phyloP scores from a whole-genome alignment of 768 basidiomycete genomes.

The Leccinum boreale region DNA sequence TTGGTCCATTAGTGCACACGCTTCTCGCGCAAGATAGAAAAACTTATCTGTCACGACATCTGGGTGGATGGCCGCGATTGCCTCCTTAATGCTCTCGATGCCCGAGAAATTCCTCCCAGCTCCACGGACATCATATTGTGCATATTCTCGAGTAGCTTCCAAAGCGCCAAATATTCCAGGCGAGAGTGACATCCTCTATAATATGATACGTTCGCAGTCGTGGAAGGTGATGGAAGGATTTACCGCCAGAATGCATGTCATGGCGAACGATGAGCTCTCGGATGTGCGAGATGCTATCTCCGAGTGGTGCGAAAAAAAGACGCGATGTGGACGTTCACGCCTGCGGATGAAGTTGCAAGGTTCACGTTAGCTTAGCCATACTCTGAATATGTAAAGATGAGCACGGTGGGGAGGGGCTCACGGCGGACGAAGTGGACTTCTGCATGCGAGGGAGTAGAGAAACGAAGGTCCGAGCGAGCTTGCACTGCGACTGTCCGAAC shows the following conservation, averaged over 20 bases:
- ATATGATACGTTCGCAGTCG: not conserved
- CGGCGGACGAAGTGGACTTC: not conserved
- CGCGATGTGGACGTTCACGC: constrained; percentile 6
- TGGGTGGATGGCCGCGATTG: not conserved
- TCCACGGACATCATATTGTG: not conserved
- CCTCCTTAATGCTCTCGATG: not conserved
- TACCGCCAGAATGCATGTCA: not conserved
- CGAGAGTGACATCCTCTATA: no score
- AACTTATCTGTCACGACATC: not conserved
- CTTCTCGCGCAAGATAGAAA: constrained; percentile 3
- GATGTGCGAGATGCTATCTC: constrained; percentile 3
- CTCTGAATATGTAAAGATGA: constrained; percentile 9
- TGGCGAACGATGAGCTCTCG: constrained; percentile 2
- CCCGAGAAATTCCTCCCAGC: constrained; percentile 1
- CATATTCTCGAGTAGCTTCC: not conserved
- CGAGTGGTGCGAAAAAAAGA: constrained; percentile 10
- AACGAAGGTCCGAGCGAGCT: not conserved
- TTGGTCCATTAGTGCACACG: constrained; percentile 2
- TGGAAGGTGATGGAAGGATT: not conserved
- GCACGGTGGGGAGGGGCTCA: constrained; percentile 7
- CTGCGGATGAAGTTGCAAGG: constrained; percentile 10
- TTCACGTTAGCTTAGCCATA: constrained; percentile 6
- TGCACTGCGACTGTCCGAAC: not conserved
- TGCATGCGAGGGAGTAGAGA: not conserved
- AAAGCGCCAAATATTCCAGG: no score